phyloP scores from a whole-genome alignment of 345 rosid species.

The Combretum micranthum region DNA sequence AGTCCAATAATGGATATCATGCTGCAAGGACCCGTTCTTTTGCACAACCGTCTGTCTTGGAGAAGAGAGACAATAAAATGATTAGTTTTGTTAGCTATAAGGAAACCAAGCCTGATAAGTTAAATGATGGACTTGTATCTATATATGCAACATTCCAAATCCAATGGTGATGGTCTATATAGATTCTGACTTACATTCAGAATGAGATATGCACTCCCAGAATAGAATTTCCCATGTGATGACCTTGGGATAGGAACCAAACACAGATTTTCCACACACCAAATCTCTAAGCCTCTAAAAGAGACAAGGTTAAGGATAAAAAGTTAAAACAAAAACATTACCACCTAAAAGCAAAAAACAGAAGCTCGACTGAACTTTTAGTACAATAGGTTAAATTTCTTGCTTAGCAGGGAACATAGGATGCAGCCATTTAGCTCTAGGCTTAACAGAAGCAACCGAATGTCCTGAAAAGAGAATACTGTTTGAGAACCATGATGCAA shows the following conservation, averaged over 20 bases:
- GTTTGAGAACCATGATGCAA: neutral
- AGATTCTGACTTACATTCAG: constrained; percentile 38
- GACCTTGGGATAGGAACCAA: constrained; percentile 51
- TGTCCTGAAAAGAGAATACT: neutral
- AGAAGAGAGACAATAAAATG: constrained; percentile 3
- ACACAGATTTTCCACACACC: constrained; percentile 56
- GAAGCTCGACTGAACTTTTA: too few species aligned
- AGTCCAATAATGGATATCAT: constrained; percentile 79
- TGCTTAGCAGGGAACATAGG: too few species aligned
- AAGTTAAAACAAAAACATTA: neutral
- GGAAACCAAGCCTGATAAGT: neutral
- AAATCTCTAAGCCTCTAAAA: constrained; percentile 67
- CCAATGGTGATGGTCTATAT: neutral
- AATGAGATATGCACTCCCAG: constrained; percentile 62
- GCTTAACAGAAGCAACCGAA: too few species aligned
- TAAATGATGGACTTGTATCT: constrained; percentile 1
- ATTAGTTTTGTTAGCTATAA: neutral
- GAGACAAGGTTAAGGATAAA: constrained; percentile 12
- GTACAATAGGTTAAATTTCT: too few species aligned
- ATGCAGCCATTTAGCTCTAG: too few species aligned
- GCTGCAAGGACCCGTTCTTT: constrained; percentile 43
- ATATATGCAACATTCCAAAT: neutral
- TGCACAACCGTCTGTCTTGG: constrained; percentile 45
- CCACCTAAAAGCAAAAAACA: neutral
- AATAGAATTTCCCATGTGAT: constrained; percentile 57